A percentile compares a stretch with the other conserved stretches of the same genome.
phyloP scores from a whole-genome alignment of 495 filamentous ascomycete genomes.

The Jackrogersella minutella region DNA sequence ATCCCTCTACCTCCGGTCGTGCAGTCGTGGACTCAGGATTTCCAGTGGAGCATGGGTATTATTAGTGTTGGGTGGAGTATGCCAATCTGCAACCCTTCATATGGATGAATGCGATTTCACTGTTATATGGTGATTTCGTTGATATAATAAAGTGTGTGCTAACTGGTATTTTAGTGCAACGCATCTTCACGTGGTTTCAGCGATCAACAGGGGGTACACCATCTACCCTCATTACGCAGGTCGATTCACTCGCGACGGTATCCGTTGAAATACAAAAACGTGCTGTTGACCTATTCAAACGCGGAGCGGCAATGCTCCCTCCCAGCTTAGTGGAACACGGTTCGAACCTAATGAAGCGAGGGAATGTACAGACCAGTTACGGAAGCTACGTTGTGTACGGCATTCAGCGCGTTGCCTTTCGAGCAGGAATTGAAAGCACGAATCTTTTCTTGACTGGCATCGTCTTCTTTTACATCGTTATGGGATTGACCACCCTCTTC shows the following conservation, averaged over 20 bases:
- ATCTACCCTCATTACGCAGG: conserved; percentile 78
- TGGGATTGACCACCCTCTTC: conserved; percentile 70
- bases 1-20: conserved; percentile 89
- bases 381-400: conserved; percentile 77
- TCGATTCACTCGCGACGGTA: conserved; percentile 72
- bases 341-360: conserved; percentile 52
- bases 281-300: conserved; percentile 53
- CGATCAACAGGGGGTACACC: conserved; percentile 89
- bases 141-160: conserved; percentile 8
- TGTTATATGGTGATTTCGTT: conserved; percentile 53
- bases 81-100: conserved; percentile 2
- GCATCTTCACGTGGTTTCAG: conserved; percentile 95
- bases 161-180: conserved; percentile 64
- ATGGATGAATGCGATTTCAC: conserved; percentile 45
- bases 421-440: conserved; percentile 82
- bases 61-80: conserved; percentile 72
- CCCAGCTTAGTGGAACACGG: conserved; percentile 57
- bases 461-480: conserved; percentile 88
- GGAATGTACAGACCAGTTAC: conserved; percentile 54
- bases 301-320: conserved; percentile 59
- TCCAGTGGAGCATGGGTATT: conserved; percentile 98
- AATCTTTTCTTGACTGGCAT: conserved; percentile 96
- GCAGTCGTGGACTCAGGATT: conserved; percentile 95
- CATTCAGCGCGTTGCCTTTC: conserved; percentile 90
- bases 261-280: conserved; percentile 86